These are phyloP conservation scores for Lachancea mirantina DNA, from an alignment of 805 yeast genomes.

Conservation along the genomic window DNA sequence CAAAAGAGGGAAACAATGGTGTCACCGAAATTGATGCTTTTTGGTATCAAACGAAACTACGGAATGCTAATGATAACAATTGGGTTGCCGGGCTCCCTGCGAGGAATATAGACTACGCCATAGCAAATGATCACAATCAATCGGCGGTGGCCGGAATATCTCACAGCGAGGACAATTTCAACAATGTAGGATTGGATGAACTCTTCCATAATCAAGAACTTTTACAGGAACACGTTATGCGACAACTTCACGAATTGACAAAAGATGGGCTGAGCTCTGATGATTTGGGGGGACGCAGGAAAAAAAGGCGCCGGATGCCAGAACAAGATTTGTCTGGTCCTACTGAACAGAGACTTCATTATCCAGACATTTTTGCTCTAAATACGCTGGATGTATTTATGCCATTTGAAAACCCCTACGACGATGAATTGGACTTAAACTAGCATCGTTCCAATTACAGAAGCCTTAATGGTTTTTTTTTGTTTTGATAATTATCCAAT, in stretches of 20 bases:
- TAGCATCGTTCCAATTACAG: not conserved
- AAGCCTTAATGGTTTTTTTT: not conserved
- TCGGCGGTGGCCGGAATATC: not conserved
- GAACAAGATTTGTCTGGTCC: too few relatives aligned
- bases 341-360: not conserved
- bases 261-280: not conserved
- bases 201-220: slow-evolving; percentile 8
- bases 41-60: slow-evolving; percentile 10
- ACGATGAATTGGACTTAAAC: slow-evolving; percentile 2
- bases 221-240: slow-evolving; percentile 9
- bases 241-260: slow-evolving; percentile 11
- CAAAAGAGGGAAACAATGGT: too few relatives aligned
- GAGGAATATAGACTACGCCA: not conserved
- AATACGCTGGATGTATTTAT: slow-evolving; percentile 2
- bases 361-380: not conserved
- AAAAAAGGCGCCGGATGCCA: too few relatives aligned
- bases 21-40: slow-evolving; percentile 11
- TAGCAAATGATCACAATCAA: not conserved
- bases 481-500: too few relatives aligned
- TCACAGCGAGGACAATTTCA: not conserved
- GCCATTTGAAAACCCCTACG: slow-evolving; percentile 1
- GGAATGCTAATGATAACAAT: slow-evolving; percentile 5
- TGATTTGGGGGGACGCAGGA: too few relatives aligned
- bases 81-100: not conserved
- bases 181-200: slow-evolving; percentile 7